These are phyloP conservation scores for Phytophthora hybrid DNA, from an alignment of 352 stramenopile genomes.

Conservation along the genomic window DNA sequence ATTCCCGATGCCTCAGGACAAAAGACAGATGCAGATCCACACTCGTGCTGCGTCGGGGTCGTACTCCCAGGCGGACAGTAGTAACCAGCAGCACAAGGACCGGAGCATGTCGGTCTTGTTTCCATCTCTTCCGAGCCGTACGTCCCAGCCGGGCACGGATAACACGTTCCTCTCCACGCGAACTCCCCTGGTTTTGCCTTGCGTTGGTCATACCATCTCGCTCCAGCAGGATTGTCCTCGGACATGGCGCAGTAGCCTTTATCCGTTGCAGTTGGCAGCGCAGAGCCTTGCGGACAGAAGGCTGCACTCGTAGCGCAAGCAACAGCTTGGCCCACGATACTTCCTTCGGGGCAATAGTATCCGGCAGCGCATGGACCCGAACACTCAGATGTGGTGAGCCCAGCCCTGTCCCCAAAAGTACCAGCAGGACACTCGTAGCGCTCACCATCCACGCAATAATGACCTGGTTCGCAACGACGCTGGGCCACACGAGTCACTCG, in stretches of 20 bases:
- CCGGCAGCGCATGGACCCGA: slow-evolving; percentile 65
- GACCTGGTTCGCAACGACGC: slow-evolving; percentile 61
- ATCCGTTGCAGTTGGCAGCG: slow-evolving; percentile 20
- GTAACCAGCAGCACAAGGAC: slow-evolving; percentile 68
- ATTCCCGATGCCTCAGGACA: slow-evolving; percentile 49
- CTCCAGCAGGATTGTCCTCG: not conserved
- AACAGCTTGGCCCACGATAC: slow-evolving; percentile 45
- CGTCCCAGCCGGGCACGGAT: slow-evolving; percentile 66
- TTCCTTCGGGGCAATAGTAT: slow-evolving; percentile 73
- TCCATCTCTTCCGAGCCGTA: slow-evolving; percentile 60
- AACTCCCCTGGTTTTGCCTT: slow-evolving; percentile 60
- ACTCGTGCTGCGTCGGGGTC: slow-evolving; percentile 52
- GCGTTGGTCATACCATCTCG: slow-evolving; percentile 41
- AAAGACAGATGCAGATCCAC: slow-evolving; percentile 54
- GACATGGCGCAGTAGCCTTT: slow-evolving; percentile 49
- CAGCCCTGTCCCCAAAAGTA: slow-evolving; percentile 56
- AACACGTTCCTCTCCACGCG: slow-evolving; percentile 63
- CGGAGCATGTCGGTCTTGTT: slow-evolving; percentile 58
- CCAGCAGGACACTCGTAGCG: slow-evolving; percentile 59
- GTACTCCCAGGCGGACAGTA: slow-evolving; percentile 70
- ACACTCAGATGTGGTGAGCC: slow-evolving; percentile 53
- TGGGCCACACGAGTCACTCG: slow-evolving; percentile 48
- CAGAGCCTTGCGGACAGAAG: slow-evolving; percentile 56
- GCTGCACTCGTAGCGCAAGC: slow-evolving; percentile 40
- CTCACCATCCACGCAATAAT: slow-evolving; percentile 59